These are phyloP conservation scores for Cordyceps militaris DNA, from an alignment of 2,329 filamentous ascomycete genomes.

Conservation along the genomic window DNA sequence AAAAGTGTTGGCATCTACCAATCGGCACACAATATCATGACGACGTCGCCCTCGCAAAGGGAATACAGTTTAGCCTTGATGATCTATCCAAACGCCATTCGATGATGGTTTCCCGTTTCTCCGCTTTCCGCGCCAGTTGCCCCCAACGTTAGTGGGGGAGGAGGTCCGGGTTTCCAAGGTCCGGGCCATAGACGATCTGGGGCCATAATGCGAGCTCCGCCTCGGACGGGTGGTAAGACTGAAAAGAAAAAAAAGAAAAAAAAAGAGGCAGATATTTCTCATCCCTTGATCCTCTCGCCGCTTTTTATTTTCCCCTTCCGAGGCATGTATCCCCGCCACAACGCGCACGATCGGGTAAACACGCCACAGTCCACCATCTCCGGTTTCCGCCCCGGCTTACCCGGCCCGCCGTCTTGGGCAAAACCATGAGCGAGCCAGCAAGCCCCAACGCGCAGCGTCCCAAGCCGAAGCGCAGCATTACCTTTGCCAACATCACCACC, in stretches of 20 bases:
- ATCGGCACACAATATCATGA: no score
- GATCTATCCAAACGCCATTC: no score
- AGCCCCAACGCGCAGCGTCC: conserved; percentile 2
- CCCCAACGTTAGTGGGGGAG: neutral
- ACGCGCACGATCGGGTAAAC: neutral
- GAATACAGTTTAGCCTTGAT: no score
- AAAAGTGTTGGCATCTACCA: no score
- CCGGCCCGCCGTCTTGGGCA: neutral
- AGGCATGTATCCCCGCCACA: neutral
- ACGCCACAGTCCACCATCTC: neutral
- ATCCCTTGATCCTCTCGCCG: neutral
- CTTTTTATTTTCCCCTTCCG: neutral
- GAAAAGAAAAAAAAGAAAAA: neutral
- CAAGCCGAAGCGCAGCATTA: conserved; percentile 9
- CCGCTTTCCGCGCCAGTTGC: neutral
- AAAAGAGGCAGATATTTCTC: neutral
- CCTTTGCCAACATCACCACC: conserved; percentile 9
- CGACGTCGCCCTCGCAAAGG: no score
- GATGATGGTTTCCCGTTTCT: neutral
- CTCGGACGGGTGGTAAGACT: neutral
- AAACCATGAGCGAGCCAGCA: conserved; percentile 1
- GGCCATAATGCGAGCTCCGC: neutral
- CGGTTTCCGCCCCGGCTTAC: neutral
- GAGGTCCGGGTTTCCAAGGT: neutral
- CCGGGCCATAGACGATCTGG: neutral